Base-by-base conservation (phyloP, 176 grass and related monocot species). In the Avena atlantica region DNA sequence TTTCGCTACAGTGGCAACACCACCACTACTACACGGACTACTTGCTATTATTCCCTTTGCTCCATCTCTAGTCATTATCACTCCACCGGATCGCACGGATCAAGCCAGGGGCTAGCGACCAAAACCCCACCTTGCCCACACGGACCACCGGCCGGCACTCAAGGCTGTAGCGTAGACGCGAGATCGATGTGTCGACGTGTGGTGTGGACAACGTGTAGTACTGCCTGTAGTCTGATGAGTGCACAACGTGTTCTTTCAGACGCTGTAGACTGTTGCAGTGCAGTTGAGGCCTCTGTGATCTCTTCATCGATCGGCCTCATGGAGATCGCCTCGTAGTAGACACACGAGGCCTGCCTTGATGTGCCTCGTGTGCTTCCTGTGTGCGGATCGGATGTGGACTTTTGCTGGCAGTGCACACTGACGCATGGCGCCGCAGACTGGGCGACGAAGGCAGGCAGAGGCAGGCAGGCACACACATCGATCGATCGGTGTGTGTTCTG, bases 31-130 rank as follows among this genome's bases (percentile, higher is more conserved):
- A 45, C 6, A 45, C 27, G 36, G 4, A 37, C 36, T 40, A 34
- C n/a, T 27, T 14, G 15, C 14, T 90, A 74, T 86, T 93, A 91
- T 96, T 90, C 91, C 80, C 73, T 93, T 90, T 96, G 91, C 84
- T 91, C 89, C 89, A 50, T 89, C 81, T 84, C 89, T n/a, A 48
- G 89, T 88, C 85, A 88, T 74, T 83, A 84, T 92, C 87, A 93
- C 83, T 55, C 84, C 8, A 9, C 20, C 20, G 65, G 70, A 71
- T 80, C 78, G 25, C 88, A 47, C 52, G 23, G 21, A 49, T 24
- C 64, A 27, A 34, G 50, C 76, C 63, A 86, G 4, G 4, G 40
- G 86, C 75, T 83, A 84, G 2, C 79, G 71, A 88, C 79, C 85
- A 92, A 83, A 48, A 24, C 48, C 55, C 31, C 12, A 9, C 16